Base-by-base conservation (phyloP, 2,329 filamentous ascomycete genomes). In the Mycosphaerella arachidis region DNA sequence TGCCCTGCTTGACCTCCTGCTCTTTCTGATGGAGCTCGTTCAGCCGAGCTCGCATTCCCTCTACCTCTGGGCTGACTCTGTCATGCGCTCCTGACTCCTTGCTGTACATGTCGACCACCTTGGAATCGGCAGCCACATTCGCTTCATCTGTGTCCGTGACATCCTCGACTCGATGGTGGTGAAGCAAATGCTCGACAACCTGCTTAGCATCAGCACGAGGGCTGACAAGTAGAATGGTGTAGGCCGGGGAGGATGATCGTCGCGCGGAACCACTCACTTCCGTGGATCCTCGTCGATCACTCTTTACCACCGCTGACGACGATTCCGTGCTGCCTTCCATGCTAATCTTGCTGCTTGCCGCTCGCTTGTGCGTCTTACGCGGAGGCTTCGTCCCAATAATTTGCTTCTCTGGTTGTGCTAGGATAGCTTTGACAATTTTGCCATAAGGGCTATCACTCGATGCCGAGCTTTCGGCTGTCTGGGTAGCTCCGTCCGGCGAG, bases 241-340 rank as follows among this genome's bases (percentile, higher is more conserved):
- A 35, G 13, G 7, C 12, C n/a, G 46, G 46, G 10, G 30, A 31
- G 6, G 27, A 18, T 43, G 40, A 7, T 18, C n/a, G 13, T n/a
- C 24, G 50, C n/a, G 16, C 7, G 24, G 50, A 35, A 35, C n/a
- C 50, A 35, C 50, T 52, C 50, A 35, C 50, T 7, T 35, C 24
- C 30, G 33, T 52, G 10, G n/a, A 20, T 12, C 29, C 16, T n/a
- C 50, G 50, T 10, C 24, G 30, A 33, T 29, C 9, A 8, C 7
- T 52, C 45, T 24, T 46, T 8, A 53, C 92, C 88, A 46, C 8
- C 55, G 53, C 48, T 45, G 8, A 29, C 46, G 55, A n/a, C 12
- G 18, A 10, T 9, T 52, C 50, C 16, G 50, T 18, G 50, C 50
- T 52, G 30, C 54, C 37, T 24, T 43, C 45, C 33, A 50, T 50